These are phyloP conservation scores for Candida quercuum DNA, from an alignment of 805 yeast genomes.

Conservation along the genomic window DNA sequence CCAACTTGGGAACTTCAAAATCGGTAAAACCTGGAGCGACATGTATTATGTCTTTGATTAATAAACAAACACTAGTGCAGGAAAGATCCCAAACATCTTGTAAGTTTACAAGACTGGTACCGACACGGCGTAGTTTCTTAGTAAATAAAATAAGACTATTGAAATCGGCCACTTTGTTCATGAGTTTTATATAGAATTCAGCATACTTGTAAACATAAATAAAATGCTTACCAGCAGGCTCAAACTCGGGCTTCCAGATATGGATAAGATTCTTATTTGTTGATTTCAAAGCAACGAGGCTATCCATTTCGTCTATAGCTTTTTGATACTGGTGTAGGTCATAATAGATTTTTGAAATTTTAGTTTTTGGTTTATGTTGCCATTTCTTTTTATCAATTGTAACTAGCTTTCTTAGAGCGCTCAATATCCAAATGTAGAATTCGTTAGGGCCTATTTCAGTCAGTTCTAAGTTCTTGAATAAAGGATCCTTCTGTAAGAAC, in stretches of 20 bases:
- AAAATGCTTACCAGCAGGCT: conserved; percentile 91
- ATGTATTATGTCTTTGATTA: conserved; percentile 40
- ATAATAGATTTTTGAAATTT: conserved; percentile 58
- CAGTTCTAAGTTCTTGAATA: conserved; percentile 14
- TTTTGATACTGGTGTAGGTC: conserved; percentile 43
- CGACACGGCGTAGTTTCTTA: conserved; percentile 72
- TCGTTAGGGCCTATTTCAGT: conserved; percentile 15
- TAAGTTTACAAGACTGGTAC: conserved; percentile 68
- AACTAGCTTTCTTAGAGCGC: conserved; percentile 41
- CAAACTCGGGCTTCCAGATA: conserved; percentile 92
- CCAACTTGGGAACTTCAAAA: conserved; percentile 37
- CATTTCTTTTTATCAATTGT: conserved; percentile 74
- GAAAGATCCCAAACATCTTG: conserved; percentile 62
- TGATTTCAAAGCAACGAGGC: conserved; percentile 59
- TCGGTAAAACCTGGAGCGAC: conserved; percentile 49
- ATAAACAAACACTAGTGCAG: conserved; percentile 44
- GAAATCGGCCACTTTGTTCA: conserved; percentile 50
- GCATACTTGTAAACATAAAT: conserved; percentile 70
- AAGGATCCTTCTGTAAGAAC: conserved; percentile 30
- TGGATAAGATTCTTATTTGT: conserved; percentile 67
- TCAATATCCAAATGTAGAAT: conserved; percentile 36
- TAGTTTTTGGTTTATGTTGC: conserved; percentile 83
- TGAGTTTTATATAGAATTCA: conserved; percentile 51
- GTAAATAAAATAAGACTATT: conserved; percentile 54
- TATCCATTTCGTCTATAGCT: conserved; percentile 62